Evolutionary conservation across 495 filamentous ascomycete genomes (phyloP).

Genomic region (Aspergillus steynii): DNA sequence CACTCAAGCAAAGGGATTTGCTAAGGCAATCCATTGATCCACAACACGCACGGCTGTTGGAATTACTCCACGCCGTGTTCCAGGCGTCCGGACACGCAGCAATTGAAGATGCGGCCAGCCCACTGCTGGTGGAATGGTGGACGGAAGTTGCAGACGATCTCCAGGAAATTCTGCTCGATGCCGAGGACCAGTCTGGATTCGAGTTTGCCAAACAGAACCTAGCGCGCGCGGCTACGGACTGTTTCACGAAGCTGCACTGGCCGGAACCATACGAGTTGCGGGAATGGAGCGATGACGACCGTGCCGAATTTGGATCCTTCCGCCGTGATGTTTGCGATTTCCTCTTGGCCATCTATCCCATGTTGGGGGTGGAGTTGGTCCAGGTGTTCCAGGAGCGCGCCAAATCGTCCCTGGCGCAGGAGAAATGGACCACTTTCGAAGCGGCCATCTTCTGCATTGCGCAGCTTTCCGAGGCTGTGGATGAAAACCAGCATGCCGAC

Average conservation of each 20-base stretch:
- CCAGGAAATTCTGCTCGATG: conserved; percentile 31
- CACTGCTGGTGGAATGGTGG: conserved; percentile 84
- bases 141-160: conserved; percentile 49
- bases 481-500: conserved; percentile 66
- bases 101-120: conserved; percentile 74
- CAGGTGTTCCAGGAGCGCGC: conserved; percentile 67
- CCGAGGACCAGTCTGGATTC: conserved; percentile 24
- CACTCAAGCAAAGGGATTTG: conserved; percentile 31
- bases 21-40: conserved; percentile 30
- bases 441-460: conserved; percentile 78
- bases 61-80: conserved; percentile 61
- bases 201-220: conserved; percentile 36
- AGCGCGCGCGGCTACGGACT: conserved; percentile 36
- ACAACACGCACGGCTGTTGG: conserved; percentile 41
- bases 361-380: conserved; percentile 68
- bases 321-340: conserved; percentile 81
- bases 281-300: conserved; percentile 71
- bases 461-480: conserved; percentile 70
- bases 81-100: conserved; percentile 71
- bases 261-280: conserved; percentile 29
- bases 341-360: conserved; percentile 70
- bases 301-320: conserved; percentile 71
- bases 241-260: conserved; percentile 44
- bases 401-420: conserved; percentile 54
- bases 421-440: conserved; percentile 77